Evolutionary conservation across 2,329 filamentous ascomycete species (phyloP), one percentile per base, ranked within the genome.

Genomic region (Cladorrhinum sp.): DNA sequence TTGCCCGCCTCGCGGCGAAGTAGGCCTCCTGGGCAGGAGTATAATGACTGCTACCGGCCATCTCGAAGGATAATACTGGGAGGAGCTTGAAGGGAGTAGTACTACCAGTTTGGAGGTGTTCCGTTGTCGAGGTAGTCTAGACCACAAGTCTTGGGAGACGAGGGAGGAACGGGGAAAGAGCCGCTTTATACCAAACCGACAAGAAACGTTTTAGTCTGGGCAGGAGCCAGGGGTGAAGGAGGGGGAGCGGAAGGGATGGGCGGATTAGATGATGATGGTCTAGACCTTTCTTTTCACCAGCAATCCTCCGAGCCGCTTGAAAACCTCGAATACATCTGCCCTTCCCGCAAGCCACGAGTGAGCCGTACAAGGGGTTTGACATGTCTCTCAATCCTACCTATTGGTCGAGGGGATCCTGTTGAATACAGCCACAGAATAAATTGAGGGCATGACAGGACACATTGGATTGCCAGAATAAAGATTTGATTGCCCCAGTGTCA

Each of bases 401-500:
- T 46, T 46, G 42, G n/a, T 21, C 42, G 18, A 21, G 42, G 10
- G 7, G n/a, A 20, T 46, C 18, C 5, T 20, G 10, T 20, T 46
- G 20, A 36, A 60, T 30, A 59, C 54, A 57, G 36, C 30, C 50
- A 62, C 57, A 18, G 16, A 8, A 53, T 62, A 60, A 52, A 62
- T 52, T 46, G 58, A 66, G 51, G 24, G 20, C 39, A 60, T 63
- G 58, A 39, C 50, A 64, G 33, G 49, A 53, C 55, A 46, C 30
- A 56, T 62, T 54, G 59, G 61, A 61, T 36, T 54, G 56, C 20
- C 56, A 62, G 58, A 65, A 67, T 65, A 61, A 64, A 64, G 50
- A 54, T 56, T 67, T 68, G 66, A 69, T 69, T 69, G 64, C 61
- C 33, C n/a, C 50, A 50, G 42, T 57, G 64, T 68, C 67, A 69